Base-by-base conservation (phyloP, 2,329 filamentous ascomycete species). In the Claviceps maximensis region DNA sequence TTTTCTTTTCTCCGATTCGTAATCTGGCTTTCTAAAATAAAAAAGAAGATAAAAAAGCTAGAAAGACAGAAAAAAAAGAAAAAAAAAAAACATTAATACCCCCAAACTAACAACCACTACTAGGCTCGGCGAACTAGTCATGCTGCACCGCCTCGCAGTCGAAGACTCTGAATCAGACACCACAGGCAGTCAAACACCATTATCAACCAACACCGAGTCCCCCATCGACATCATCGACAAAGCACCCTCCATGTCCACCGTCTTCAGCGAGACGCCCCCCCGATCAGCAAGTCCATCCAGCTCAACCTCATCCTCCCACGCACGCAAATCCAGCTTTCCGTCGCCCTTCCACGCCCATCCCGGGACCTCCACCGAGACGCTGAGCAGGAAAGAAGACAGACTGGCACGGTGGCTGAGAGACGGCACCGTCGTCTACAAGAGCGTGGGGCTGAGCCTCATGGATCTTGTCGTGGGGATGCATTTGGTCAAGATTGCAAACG, bases 91-190 rank as follows among this genome's bases (percentile, higher is more conserved):
- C 7, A 12, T n/a, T n/a, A n/a, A n/a, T n/a, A n/a, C n/a, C 13
- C 9, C 8, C 3, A 52, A 31, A n/a, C 44, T 47, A 19, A 40
- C 44, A 46, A 0, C 4, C 45, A 21, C 33, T 48, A 21, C 33
- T 48, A 80, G 77, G 66, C 71, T 96, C 1, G 91, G 90, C 3
- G 90, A 96, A 64, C 71, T 96, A 4, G 77, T 81, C 13, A 80
- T 83, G 76, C 72, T 83, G 31, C 73, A 76, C 4, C 69, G 70
- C 41, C 67, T 75, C 41, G 63, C 63, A 5, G 60, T 69, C n/a
- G 66, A 68, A 50, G 72, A 75, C 53, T 67, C 67, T 10, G 67
- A 68, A n/a, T 54, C 57, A 8, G 61, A 65, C n/a, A 60, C 61
- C 29, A 59, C 60, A 42, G 59, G 62, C 57, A 67, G 56, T 56